Evolutionary conservation across 2,329 filamentous ascomycete species (phyloP).

Genomic region (Aspergillus floridensis): DNA sequence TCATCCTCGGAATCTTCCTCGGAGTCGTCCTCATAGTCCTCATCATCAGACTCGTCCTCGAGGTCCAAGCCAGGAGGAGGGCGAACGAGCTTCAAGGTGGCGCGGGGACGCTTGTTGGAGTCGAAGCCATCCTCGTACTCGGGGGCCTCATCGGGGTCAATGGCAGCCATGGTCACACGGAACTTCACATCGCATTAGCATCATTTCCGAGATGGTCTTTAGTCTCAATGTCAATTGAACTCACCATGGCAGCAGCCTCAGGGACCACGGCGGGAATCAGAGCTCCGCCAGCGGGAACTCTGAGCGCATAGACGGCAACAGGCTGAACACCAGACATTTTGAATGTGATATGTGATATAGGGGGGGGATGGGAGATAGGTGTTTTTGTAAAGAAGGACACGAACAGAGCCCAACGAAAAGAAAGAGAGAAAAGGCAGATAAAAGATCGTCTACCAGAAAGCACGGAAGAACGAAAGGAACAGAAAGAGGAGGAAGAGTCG

Average conservation of each 20-base stretch:
- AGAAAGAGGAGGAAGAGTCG: constrained; percentile 15
- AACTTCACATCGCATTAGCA: constrained; percentile 57
- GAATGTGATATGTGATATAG: constrained; percentile 9
- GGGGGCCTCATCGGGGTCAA: constrained; percentile 79
- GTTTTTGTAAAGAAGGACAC: background rate
- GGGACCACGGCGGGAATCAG: constrained; percentile 70
- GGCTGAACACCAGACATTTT: constrained; percentile 52
- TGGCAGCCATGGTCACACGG: constrained; percentile 96
- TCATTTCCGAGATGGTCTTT: background rate
- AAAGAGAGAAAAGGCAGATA: constrained; percentile 16
- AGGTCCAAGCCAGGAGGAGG: constrained; percentile 59
- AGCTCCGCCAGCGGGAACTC: constrained; percentile 81
- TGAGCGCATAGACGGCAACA: constrained; percentile 86
- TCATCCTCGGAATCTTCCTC: constrained; percentile 61
- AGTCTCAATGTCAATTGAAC: constrained; percentile 36
- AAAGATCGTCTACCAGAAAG: constrained; percentile 18
- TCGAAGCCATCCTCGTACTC: constrained; percentile 64
- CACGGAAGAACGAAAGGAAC: constrained; percentile 18
- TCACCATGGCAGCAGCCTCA: constrained; percentile 80
- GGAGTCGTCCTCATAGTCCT: constrained; percentile 48
- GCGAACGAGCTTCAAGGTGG: constrained; percentile 89
- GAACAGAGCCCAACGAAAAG: background rate
- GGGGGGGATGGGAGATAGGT: background rate
- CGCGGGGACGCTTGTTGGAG: constrained; percentile 63
- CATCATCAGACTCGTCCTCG: constrained; percentile 56